Evolutionary conservation across 208 protist species (phyloP).

Genomic region (Tetramitus jugosus): DNA sequence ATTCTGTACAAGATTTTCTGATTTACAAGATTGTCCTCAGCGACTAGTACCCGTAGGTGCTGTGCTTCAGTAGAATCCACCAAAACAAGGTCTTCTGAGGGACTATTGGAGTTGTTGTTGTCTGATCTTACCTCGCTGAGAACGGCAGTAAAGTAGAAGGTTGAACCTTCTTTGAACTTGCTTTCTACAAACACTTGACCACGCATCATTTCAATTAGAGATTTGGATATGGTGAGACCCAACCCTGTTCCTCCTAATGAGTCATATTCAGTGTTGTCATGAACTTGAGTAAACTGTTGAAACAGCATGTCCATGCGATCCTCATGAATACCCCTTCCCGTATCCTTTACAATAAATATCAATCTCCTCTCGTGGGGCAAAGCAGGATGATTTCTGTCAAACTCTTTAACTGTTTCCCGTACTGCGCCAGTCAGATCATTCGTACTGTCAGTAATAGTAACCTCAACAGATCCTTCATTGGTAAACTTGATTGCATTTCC

Average conservation of each 20-base stretch:
- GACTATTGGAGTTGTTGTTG: neutral
- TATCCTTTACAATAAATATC: neutral
- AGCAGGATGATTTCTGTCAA: too few species aligned
- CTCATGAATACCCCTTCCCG: neutral
- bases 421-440: neutral
- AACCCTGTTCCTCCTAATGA: neutral
- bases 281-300: neutral
- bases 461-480: neutral
- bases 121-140: neutral
- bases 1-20: neutral
- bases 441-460: neutral
- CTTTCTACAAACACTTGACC: neutral
- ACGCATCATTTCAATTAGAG: neutral
- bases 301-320: neutral
- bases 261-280: neutral
- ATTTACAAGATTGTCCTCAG: constrained; percentile 3
- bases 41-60: neutral
- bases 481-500: neutral
- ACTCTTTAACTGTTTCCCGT: too few species aligned
- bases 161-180: neutral
- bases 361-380: too few species aligned
- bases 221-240: neutral
- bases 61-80: neutral
- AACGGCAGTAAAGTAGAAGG: neutral
- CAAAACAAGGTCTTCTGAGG: neutral